phyloP scores from a whole-genome alignment of 257 asterid species.

The Fraxinus pennsylvanica region DNA sequence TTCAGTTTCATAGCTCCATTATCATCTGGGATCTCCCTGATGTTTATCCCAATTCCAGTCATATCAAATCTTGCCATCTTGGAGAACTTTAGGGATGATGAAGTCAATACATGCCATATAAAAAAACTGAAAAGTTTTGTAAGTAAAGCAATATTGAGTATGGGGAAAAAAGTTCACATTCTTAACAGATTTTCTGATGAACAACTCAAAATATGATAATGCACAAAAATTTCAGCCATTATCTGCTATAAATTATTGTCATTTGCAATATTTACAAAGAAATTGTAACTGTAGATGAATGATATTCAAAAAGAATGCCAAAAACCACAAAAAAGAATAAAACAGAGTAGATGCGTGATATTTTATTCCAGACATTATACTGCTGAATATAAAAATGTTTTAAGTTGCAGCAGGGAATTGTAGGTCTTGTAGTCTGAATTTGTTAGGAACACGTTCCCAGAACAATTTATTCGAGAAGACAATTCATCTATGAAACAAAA shows the following conservation, averaged over 20 bases:
- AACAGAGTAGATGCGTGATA: background rate
- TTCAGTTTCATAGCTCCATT: constrained; percentile 67
- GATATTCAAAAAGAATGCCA: background rate
- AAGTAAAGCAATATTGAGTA: constrained; percentile 39
- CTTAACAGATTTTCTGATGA: background rate
- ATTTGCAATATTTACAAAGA: background rate
- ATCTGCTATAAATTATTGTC: background rate
- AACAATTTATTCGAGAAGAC: background rate
- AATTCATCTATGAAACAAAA: background rate
- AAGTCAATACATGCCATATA: constrained; percentile 63
- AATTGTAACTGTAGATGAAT: background rate
- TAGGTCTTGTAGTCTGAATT: background rate
- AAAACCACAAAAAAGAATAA: background rate
- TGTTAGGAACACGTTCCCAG: background rate
- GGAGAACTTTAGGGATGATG: constrained; percentile 76
- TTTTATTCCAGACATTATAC: background rate
- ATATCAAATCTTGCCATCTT: constrained; percentile 98
- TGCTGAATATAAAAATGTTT: background rate
- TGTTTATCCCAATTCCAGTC: constrained; percentile 92
- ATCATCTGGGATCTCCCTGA: constrained; percentile 86
- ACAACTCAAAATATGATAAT: constrained; percentile 13
- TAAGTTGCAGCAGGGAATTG: background rate
- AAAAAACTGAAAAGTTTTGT: constrained; percentile 63
- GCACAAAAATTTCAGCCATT: constrained; percentile 11
- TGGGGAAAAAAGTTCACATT: constrained; percentile 17